A percentile compares a stretch with the other conserved stretches of the same genome.
These are phyloP conservation scores for Schoenoplectus triqueter DNA, from an alignment of 202 grass and related monocot species.

Conservation along the genomic window DNA sequence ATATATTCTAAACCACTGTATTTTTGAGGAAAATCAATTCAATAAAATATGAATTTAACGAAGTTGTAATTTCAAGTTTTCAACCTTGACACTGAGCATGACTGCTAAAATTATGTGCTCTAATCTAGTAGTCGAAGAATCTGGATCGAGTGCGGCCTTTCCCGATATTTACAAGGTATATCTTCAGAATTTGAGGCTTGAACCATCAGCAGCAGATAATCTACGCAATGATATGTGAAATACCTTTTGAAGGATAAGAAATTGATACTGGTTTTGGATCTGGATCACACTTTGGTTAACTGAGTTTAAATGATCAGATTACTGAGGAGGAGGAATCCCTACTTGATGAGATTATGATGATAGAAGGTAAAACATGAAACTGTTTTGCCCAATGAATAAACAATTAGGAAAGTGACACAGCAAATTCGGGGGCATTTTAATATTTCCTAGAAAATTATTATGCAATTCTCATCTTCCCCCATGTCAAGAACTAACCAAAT, in stretches of 20 bases:
- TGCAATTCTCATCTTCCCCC: neutral
- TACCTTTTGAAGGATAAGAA: constrained; percentile 69
- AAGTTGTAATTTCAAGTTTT: too few relatives aligned
- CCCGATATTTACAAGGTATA: constrained; percentile 29
- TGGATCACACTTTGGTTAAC: constrained; percentile 88
- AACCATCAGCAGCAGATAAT: constrained; percentile 70
- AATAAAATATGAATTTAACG: neutral
- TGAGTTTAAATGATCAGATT: constrained; percentile 55
- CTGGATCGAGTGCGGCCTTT: neutral
- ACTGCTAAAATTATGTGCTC: neutral
- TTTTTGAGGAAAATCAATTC: neutral
- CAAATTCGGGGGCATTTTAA: neutral
- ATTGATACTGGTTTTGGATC: constrained; percentile 74
- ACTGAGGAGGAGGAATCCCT: constrained; percentile 60
- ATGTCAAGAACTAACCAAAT: neutral
- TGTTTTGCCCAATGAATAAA: neutral
- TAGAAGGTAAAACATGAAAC: constrained; percentile 33
- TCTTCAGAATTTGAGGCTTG: constrained; percentile 67
- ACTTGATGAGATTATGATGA: constrained; percentile 27
- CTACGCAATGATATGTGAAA: constrained; percentile 50
- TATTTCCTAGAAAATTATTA: neutral
- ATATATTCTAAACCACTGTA: neutral
- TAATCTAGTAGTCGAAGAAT: neutral
- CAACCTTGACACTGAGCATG: neutral
- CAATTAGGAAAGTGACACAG: neutral